Conservation (phyloP, 345 rosid species). For the Lepidium africanum region DNA sequence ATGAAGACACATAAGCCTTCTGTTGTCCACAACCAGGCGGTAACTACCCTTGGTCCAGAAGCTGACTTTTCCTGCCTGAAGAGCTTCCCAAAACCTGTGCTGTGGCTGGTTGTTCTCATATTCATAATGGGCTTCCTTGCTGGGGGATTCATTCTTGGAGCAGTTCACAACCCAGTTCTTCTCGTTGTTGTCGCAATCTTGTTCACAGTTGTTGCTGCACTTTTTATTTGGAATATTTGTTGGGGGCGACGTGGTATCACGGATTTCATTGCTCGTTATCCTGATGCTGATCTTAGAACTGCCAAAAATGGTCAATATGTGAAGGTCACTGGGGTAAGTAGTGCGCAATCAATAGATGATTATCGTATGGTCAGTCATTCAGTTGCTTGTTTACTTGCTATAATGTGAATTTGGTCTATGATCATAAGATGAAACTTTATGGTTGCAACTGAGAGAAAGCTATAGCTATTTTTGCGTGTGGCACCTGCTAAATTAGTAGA, state of each 20-base stretch:
- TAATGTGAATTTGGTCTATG: not conserved
- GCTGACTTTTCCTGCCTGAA: constrained; percentile 73
- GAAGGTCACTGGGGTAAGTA: constrained; percentile 97
- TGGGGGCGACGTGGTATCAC: constrained; percentile 77
- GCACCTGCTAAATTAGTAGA: not conserved
- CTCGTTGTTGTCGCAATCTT: constrained; percentile 83
- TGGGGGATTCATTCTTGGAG: constrained; percentile 97
- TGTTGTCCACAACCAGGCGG: constrained; percentile 78
- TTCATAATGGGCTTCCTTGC: constrained; percentile 97
- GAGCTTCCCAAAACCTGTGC: constrained; percentile 86
- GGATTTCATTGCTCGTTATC: constrained; percentile 66
- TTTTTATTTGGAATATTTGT: constrained; percentile 79
- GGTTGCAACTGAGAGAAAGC: not conserved
- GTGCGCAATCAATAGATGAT: not conserved
- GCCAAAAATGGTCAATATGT: constrained; percentile 97
- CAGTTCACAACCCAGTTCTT: constrained; percentile 92
- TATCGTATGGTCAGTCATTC: not conserved
- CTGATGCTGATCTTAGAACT: constrained; percentile 93
- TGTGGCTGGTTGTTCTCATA: constrained; percentile 80
- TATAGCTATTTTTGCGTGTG: not conserved
- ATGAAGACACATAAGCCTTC: constrained; percentile 59
- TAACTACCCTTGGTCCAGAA: constrained; percentile 70
- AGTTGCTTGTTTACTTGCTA: constrained; percentile 1
- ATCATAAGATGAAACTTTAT: not conserved
- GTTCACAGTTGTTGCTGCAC: constrained; percentile 65